A percentile compares a stretch with the other conserved stretches of the same genome.
Evolutionary conservation across 2,329 filamentous ascomycete species (phyloP).

Genomic region (Raffaelea arxii): DNA sequence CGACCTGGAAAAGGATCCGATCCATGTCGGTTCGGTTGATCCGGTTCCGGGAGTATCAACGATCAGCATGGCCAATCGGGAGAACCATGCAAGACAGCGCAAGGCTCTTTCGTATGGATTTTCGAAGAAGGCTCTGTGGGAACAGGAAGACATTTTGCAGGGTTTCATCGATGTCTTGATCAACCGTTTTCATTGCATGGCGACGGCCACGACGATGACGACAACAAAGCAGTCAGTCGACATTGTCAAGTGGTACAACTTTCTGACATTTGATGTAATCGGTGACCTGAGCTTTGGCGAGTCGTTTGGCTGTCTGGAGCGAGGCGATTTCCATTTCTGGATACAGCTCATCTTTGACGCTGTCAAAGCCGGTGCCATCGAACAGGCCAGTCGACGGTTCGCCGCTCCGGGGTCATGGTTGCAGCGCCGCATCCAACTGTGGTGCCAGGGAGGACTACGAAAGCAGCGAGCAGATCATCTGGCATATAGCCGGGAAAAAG

Average conservation of each 20-base stretch:
- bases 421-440: conserved; percentile 6
- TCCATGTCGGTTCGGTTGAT: conserved; percentile 10
- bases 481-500: conserved; percentile 7
- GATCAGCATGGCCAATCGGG: conserved; percentile 9
- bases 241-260: conserved; percentile 26
- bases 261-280: conserved; percentile 16
- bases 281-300: conserved; percentile 16
- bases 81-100: conserved; percentile 20
- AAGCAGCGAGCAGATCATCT: conserved; percentile 7
- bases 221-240: conserved; percentile 26
- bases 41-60: conserved; percentile 8
- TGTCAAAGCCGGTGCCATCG: conserved; percentile 10
- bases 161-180: conserved; percentile 26
- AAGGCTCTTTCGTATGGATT: conserved; percentile 29
- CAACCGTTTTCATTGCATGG: conserved; percentile 14
- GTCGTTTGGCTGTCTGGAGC: conserved; percentile 15
- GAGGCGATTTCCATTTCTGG: conserved; percentile 14
- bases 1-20: conserved; percentile 9
- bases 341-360: conserved; percentile 8
- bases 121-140: conserved; percentile 26
- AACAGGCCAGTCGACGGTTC: conserved; percentile 6
- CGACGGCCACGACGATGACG: no score
- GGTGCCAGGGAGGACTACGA: conserved; percentile 3
- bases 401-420: conserved; percentile 7
- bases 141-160: conserved; percentile 28